Evolutionary conservation across 169 alveolate species (phyloP), one percentile per base, ranked within the genome.

Genomic region (Plasmodium fragile): DNA sequence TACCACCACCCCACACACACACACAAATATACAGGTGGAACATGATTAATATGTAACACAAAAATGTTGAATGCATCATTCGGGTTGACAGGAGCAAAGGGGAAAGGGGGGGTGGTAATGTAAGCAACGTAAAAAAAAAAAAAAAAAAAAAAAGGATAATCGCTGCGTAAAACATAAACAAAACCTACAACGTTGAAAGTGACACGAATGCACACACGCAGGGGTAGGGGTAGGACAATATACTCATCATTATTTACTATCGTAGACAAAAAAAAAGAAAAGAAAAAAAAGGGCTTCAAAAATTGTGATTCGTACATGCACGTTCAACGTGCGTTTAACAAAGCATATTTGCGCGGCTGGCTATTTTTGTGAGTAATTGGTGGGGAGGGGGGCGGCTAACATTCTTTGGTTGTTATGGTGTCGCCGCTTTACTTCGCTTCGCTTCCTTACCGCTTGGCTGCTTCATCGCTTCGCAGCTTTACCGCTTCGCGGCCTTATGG

Each of bases 71-170:
- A 65, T 6, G 41, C 30, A 65, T 65, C 41, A 65, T 65, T 65
- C 16, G n/a, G n/a, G 16, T 13, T 59, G n/a, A 59, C 16, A n/a
- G n/a, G 53, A n/a, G n/a, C n/a, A n/a, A n/a, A n/a, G 7, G 13
- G 16, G 4, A 41, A 41, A 41, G 28, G 72, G 22, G 30, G 1
- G 72, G 25, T 5, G 16, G 73, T 5, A 25, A 43, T 10, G 49
- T 18, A 10, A n/a, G 53, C 78, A 22, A 39, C 92, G 36, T 52
- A 85, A 93, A 78, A 87, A 94, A n/a, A 92, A 87, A 94, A n/a
- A 92, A 87, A 94, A n/a, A 92, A 87, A 94, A n/a, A 92, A 87
- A 94, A n/a, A 90, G 81, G 16, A 93, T 94, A 28, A 89, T 65
- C 30, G 1, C 59, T 13, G 11, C 1, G 59, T 16, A 65, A 65